Base-by-base conservation (phyloP, 2,329 filamentous ascomycete genomes). In the Cercospora sp. region DNA sequence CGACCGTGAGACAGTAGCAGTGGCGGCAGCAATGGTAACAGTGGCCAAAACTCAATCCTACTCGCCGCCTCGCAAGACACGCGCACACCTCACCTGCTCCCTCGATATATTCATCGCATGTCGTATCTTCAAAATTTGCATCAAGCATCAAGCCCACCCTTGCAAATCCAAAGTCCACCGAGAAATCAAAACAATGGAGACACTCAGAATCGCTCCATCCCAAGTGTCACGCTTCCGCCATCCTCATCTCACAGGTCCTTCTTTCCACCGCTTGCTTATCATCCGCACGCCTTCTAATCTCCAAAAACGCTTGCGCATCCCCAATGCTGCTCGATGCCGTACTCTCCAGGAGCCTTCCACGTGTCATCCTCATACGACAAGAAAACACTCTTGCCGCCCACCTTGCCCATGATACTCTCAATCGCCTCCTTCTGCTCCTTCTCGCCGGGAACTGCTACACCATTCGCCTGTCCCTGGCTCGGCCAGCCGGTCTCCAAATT, bases 401-500 rank as follows among this genome's bases (percentile, higher is more conserved):
- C 86, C 70, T 82, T 82, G 74, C 86, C 75, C 72, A 89, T 82
- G 78, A 98, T 94, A 67, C 87, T 87, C 72, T 86, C 79, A 79
- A 98, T 88, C 74, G 94, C 94, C 53, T 77, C 80, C 61, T 82
- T 82, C 86, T 98, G 94, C 83, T 94, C 84, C 1, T 77, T 51
- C 5, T 73, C 60, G 73, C 91, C 89, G 66, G 94, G 88, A 74
- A 91, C 83, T 67, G 93, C 93, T 20, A 78, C 78, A 69, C 92
- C 92, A 82, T 95, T 94, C 82, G 87, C 80, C 31, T 80, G 75
- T 78, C 94, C 94, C 7, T 78, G 73, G 64, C 84, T 89, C 72
- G 94, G 94, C 93, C 94, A 98, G 76, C 94, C 94, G 66, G 91
- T 91, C 89, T 98, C 94, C 74, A 96, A 85, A 83, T 94, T 92